Conservation (phyloP, 2,329 filamentous ascomycete species). For the Fusarium pseudoanthophilum region DNA sequence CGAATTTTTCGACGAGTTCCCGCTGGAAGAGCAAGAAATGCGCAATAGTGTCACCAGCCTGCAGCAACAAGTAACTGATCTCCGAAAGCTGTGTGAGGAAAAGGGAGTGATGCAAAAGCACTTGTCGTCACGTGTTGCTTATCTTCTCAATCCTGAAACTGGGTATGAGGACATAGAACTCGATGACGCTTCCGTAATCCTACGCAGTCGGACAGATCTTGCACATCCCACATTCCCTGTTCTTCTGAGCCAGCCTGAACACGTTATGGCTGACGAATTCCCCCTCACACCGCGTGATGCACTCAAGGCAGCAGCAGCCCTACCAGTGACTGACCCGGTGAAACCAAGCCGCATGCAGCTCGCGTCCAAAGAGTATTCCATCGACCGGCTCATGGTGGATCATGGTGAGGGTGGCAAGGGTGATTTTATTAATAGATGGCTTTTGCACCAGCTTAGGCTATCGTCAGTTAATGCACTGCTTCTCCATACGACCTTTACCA, state of each 20-base stretch:
- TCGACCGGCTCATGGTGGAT: slow-evolving; percentile 55
- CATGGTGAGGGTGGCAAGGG: slow-evolving; percentile 51
- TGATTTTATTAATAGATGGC: slow-evolving; percentile 62
- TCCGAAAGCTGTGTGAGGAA: slow-evolving; percentile 55
- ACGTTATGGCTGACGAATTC: slow-evolving; percentile 52
- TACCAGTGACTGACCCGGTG: slow-evolving; percentile 51
- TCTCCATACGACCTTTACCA: slow-evolving; percentile 52
- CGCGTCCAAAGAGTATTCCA: slow-evolving; percentile 61
- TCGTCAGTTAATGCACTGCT: slow-evolving; percentile 58
- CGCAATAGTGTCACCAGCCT: slow-evolving; percentile 48
- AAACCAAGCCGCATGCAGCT: slow-evolving; percentile 51
- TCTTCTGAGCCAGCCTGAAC: slow-evolving; percentile 61
- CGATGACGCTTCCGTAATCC: slow-evolving; percentile 43
- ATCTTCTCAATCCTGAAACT: slow-evolving; percentile 52
- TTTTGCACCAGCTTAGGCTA: slow-evolving; percentile 61
- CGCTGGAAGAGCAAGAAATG: slow-evolving; percentile 50
- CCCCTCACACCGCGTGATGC: slow-evolving; percentile 56
- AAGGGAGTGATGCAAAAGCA: slow-evolving; percentile 57
- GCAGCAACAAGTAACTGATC: slow-evolving; percentile 47
- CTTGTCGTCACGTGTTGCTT: slow-evolving; percentile 52
- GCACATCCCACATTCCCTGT: slow-evolving; percentile 56
- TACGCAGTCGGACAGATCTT: slow-evolving; percentile 44
- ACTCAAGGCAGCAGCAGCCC: slow-evolving; percentile 51
- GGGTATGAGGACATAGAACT: slow-evolving; percentile 57
- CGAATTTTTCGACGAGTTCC: slow-evolving; percentile 59